Percentiles rank a stretch among this genome's conserved stretches.
Conservation (phyloP, 2,329 filamentous ascomycete genomes). For the Epichloe aotearoae region DNA sequence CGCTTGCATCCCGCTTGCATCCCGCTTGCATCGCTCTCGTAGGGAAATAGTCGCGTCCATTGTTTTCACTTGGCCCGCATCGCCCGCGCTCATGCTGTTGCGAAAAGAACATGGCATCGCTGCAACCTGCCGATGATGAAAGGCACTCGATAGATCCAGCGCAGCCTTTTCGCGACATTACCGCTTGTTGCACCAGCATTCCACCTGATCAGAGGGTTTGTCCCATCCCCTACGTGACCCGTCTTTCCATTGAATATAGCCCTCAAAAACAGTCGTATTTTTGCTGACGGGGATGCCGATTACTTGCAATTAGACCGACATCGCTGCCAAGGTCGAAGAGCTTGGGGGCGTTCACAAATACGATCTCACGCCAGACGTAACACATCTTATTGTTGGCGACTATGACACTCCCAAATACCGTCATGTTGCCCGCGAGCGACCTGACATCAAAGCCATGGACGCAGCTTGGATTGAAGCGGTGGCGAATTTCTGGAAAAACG, state of each 20-base stretch:
- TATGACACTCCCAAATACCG: conserved; percentile 88
- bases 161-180: conserved; percentile 53
- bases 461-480: conserved; percentile 78
- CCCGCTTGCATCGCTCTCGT: background rate
- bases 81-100: conserved; percentile 1
- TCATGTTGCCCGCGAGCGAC: conserved; percentile 81
- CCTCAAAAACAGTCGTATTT: background rate
- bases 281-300: conserved; percentile 1
- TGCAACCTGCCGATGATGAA: conserved; percentile 13
- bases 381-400: conserved; percentile 83
- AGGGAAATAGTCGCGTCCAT: background rate
- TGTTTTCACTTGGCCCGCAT: background rate
- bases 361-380: conserved; percentile 91
- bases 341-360: conserved; percentile 82
- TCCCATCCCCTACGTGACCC: background rate
- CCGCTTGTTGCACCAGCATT: conserved; percentile 82
- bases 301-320: conserved; percentile 29
- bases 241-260: background rate
- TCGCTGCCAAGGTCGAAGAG: conserved; percentile 53
- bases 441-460: conserved; percentile 72
- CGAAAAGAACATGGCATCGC: conserved; percentile 16
- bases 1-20: too few species aligned
- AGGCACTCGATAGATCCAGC: conserved; percentile 37
- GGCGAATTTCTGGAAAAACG: conserved; percentile 65
- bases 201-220: conserved; percentile 63